Evolutionary conservation across 2,329 filamentous ascomycete genomes (phyloP), one percentile per base, ranked within the genome.

Genomic region (Alternaria gaisen): DNA sequence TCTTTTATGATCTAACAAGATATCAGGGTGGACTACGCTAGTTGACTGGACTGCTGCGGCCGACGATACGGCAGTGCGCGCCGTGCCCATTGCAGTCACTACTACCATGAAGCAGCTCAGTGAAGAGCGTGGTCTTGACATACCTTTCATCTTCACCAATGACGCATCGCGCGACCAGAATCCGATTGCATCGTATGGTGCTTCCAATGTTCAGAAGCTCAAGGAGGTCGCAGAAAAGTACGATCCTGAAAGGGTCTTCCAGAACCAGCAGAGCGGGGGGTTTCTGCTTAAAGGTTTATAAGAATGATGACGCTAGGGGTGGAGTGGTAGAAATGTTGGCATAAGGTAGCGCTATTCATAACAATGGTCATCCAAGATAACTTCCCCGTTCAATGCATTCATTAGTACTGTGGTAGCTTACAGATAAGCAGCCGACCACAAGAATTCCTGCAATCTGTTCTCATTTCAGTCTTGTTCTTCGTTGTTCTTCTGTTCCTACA

Each of bases 311-410:
- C 8, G 16, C 3, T 38, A 18, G n/a, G 4, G 10, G 4, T 12
- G 8, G 10, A 0, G 28, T 30, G 28, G 0, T 26, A 26, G 7
- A 8, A 0, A 26, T 26, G 2, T 1, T 26, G 6, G 2, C 6
- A 26, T 7, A 7, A 26, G 6, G 24, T 26, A 26, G 24, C 24
- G 7, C 24, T 26, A 1, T 26, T 7, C 0, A 8, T 7, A 0
- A 26, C 2, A 7, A 26, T 26, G 24, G 7, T 2, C 24, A 26
- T 26, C 24, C 24, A 8, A 26, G 7, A 26, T 7, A 2, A 26
- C 24, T 26, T 0, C 7, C 2, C 7, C 7, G 0, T 26, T 2
- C 24, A 26, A 26, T 26, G 7, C 2, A 26, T 26, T 8, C 24
- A 26, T 26, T 2, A 0, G 7, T 26, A 26, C 24, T 26, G 2